phyloP scores from a whole-genome alignment of 176 grass and related monocot species.

The Musa beccarii region DNA sequence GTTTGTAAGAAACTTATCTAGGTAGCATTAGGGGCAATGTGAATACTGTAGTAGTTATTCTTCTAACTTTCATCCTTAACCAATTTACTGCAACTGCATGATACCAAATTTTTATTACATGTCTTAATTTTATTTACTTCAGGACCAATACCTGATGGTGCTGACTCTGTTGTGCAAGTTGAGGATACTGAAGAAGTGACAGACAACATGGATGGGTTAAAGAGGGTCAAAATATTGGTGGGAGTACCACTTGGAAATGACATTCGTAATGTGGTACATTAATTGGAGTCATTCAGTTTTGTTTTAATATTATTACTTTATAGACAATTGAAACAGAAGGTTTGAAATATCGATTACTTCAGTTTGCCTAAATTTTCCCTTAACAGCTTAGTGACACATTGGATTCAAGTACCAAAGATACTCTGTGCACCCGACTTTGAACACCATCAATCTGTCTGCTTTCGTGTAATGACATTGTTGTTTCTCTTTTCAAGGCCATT shows the following conservation, averaged over 20 bases:
- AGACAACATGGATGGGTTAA: conserved; percentile 25
- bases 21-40: no score
- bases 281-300: not conserved
- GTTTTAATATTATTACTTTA: not conserved
- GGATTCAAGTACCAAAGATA: not conserved
- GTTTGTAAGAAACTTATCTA: no score
- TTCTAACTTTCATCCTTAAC: not conserved
- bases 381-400: no score
- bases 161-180: conserved; percentile 80
- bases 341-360: not conserved
- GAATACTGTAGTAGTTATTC: no score
- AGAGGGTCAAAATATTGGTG: conserved; percentile 57
- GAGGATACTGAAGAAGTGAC: conserved; percentile 62
- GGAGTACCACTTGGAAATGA: conserved; percentile 35
- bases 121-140: not conserved
- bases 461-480: not conserved
- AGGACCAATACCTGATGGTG: conserved; percentile 84
- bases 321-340: not conserved
- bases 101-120: not conserved
- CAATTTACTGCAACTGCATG: no score
- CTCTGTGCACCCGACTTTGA: not conserved
- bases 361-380: not conserved
- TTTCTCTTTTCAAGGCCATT: not conserved
- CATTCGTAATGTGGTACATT: conserved; percentile 62
- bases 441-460: not conserved